phyloP scores from a whole-genome alignment of 129 eudicot genomes.

The Cynara cardunculus region DNA sequence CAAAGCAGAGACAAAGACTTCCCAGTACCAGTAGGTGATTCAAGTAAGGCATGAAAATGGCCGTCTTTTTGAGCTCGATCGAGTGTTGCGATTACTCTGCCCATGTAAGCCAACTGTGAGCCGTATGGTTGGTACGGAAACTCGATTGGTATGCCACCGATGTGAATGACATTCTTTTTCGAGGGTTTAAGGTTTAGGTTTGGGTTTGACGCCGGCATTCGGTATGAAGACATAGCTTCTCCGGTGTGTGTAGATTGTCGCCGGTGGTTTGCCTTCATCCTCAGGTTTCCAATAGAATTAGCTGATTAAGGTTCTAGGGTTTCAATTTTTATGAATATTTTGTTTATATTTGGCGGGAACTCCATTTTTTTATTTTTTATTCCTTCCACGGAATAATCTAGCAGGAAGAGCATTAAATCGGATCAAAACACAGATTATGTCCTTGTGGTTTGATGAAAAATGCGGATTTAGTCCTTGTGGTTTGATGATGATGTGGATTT shows the following conservation, averaged over 20 bases:
- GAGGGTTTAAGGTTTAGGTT: constrained; percentile 23
- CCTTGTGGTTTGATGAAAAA: not conserved
- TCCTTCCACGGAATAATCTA: no score
- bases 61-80: constrained; percentile 80
- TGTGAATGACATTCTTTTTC: constrained; percentile 39
- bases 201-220: constrained; percentile 14
- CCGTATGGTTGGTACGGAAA: constrained; percentile 93
- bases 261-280: not conserved
- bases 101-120: constrained; percentile 83
- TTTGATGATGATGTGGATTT: not conserved
- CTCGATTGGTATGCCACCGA: constrained; percentile 79
- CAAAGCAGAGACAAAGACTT: constrained; percentile 88
- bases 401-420: no score
- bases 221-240: constrained; percentile 19
- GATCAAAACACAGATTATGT: no score
- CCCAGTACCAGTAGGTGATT: constrained; percentile 97
- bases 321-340: not conserved
- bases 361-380: not conserved
- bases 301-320: not conserved
- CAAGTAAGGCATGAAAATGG: constrained; percentile 81
- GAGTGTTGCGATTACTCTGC: constrained; percentile 72
- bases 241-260: not conserved
- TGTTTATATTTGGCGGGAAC: constrained; percentile 5
- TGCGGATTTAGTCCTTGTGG: not conserved
- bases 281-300: not conserved